These are phyloP conservation scores for Plasmodium malariae DNA, from an alignment of 169 alveolate genomes.

Conservation along the genomic window DNA sequence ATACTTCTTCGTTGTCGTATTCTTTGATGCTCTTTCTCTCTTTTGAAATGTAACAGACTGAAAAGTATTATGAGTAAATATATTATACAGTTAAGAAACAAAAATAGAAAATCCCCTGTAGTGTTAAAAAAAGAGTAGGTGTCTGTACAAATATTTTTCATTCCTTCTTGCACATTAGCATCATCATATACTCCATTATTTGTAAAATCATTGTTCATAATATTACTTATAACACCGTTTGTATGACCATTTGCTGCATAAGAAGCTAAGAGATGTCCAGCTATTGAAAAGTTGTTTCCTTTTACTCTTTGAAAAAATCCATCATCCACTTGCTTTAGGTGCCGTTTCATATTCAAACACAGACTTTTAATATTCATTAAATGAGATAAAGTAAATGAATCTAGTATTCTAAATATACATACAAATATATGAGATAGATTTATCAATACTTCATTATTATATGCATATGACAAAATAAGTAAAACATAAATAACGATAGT, in stretches of 20 bases:
- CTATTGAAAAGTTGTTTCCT: too few relatives aligned
- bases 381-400: constrained; percentile 68
- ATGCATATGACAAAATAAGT: constrained; percentile 55
- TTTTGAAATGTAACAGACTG: constrained; percentile 3
- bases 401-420: constrained; percentile 60
- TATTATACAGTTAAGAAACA: constrained; percentile 26
- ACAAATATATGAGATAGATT: constrained; percentile 42
- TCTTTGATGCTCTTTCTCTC: background rate
- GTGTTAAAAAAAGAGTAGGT: constrained; percentile 32
- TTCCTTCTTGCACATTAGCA: background rate
- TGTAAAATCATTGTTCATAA: background rate
- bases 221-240: too few relatives aligned
- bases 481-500: constrained; percentile 56
- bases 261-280: too few relatives aligned
- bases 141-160: constrained; percentile 14
- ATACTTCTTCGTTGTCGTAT: background rate
- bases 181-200: background rate
- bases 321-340: constrained; percentile 24
- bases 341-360: constrained; percentile 46
- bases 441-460: constrained; percentile 33
- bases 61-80: constrained; percentile 40
- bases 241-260: too few relatives aligned
- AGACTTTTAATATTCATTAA: constrained; percentile 34
- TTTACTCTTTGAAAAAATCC: too few relatives aligned
- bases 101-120: constrained; percentile 47